Percentiles rank a stretch among this genome's conserved stretches.
Evolutionary conservation across 2,329 filamentous ascomycete genomes (phyloP).

Genomic region (Pseudocercospora fijiensis): DNA sequence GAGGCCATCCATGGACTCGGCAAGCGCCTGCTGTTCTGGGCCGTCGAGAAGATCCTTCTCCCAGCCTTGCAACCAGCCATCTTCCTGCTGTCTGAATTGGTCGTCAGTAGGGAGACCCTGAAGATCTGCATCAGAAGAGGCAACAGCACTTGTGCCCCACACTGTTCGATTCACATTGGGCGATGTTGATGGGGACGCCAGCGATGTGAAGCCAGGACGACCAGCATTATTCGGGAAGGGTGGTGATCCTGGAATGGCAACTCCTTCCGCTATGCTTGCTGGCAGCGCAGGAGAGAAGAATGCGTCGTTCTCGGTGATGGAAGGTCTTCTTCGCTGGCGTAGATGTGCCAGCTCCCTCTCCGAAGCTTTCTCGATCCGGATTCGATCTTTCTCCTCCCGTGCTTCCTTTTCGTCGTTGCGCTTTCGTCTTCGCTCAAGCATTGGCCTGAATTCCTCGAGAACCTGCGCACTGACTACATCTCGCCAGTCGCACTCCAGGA

Average conservation of each 20-base stretch:
- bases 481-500: slow-evolving; percentile 92
- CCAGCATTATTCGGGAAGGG: slow-evolving; percentile 57
- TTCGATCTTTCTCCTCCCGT: slow-evolving; percentile 80
- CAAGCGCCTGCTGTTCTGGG: slow-evolving; percentile 49
- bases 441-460: slow-evolving; percentile 70
- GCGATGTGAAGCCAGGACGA: slow-evolving; percentile 62
- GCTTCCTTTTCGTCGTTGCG: slow-evolving; percentile 78
- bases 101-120: slow-evolving; percentile 43
- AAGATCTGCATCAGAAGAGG: slow-evolving; percentile 53
- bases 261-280: slow-evolving; percentile 29
- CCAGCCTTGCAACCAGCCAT: slow-evolving; percentile 85
- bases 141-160: slow-evolving; percentile 80
- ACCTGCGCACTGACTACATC: slow-evolving; percentile 76
- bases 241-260: slow-evolving; percentile 36
- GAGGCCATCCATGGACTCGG: slow-evolving; percentile 22
- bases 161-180: slow-evolving; percentile 76
- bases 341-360: slow-evolving; percentile 67
- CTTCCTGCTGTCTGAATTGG: slow-evolving; percentile 53
- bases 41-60: slow-evolving; percentile 72
- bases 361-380: slow-evolving; percentile 78
- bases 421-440: slow-evolving; percentile 74
- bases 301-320: slow-evolving; percentile 46
- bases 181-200: slow-evolving; percentile 78
- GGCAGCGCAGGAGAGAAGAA: slow-evolving; percentile 34
- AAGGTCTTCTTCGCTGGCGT: slow-evolving; percentile 58